Percentiles rank a stretch among this genome's conserved stretches.
phyloP scores from a whole-genome alignment of 139 green algal genomes.

The Asterochloris sp. region DNA sequence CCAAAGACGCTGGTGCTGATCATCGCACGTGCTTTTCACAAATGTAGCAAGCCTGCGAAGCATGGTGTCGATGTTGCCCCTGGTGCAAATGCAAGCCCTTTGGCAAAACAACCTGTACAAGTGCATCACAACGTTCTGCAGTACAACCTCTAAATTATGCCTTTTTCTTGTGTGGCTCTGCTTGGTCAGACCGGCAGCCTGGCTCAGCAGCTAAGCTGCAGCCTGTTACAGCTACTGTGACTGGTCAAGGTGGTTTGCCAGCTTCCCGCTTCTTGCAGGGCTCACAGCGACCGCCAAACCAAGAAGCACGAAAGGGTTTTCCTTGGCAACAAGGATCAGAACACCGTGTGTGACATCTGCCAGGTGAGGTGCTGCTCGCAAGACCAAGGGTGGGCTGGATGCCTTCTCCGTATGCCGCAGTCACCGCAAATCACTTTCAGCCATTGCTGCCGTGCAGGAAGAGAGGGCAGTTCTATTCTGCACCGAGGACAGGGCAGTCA shows the following conservation, averaged over 20 bases:
- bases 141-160: too few species aligned
- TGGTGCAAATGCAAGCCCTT: neutral
- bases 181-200: too few species aligned
- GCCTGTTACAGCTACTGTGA: neutral
- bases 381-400: neutral
- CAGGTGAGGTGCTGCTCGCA: constrained; percentile 1
- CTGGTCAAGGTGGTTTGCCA: neutral
- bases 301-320: constrained; percentile 25
- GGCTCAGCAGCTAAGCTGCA: neutral
- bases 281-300: constrained; percentile 14
- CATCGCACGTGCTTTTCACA: neutral
- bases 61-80: neutral
- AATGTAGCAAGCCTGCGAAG: neutral
- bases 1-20: neutral
- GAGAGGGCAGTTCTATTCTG: constrained; percentile 26
- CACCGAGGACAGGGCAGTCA: constrained; percentile 26
- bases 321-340: constrained; percentile 12
- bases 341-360: constrained; percentile 26
- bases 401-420: neutral
- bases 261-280: constrained; percentile 1
- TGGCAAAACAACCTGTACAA: neutral
- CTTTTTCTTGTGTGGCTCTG: too few species aligned
- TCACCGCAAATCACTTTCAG: neutral
- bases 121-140: neutral
- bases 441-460: constrained; percentile 2